phyloP scores from a whole-genome alignment of 306 rosid species.

The Herpetospermum pedunculosum region DNA sequence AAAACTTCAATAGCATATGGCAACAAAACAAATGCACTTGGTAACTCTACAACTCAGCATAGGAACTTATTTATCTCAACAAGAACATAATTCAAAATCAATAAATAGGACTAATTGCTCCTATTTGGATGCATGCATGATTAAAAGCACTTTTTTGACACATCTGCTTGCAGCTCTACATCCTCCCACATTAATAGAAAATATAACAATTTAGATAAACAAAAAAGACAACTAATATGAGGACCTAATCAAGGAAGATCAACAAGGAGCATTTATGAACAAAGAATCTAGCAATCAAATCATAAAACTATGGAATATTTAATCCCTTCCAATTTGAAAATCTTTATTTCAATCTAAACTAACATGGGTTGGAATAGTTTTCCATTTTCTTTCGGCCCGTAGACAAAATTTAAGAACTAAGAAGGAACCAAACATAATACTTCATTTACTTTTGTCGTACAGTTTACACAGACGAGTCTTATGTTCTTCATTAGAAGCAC shows the following conservation, averaged over 20 bases:
- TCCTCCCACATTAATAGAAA: slow-evolving; percentile 29
- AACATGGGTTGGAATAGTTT: background rate
- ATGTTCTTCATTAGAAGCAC: background rate
- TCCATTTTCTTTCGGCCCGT: background rate
- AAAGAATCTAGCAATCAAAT: background rate
- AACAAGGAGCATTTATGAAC: background rate
- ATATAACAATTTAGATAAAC: background rate
- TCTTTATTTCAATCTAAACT: background rate
- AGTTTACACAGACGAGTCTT: background rate
- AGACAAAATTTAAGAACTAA: background rate
- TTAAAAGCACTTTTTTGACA: slow-evolving; percentile 67
- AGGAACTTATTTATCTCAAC: too few relatives aligned
- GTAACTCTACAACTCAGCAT: too few relatives aligned
- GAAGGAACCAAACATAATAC: background rate
- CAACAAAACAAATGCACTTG: too few relatives aligned
- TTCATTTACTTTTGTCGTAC: background rate
- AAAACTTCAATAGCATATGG: too few relatives aligned
- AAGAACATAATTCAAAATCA: too few relatives aligned
- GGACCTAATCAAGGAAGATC: background rate
- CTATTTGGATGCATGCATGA: too few relatives aligned
- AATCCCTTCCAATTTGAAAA: background rate
- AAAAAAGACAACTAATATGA: background rate
- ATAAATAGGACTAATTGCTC: too few relatives aligned
- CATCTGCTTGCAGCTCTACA: slow-evolving; percentile 60
- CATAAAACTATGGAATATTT: background rate